These are phyloP conservation scores for Termitomyces sp. DNA, from an alignment of 768 basidiomycete species.

Conservation along the genomic window DNA sequence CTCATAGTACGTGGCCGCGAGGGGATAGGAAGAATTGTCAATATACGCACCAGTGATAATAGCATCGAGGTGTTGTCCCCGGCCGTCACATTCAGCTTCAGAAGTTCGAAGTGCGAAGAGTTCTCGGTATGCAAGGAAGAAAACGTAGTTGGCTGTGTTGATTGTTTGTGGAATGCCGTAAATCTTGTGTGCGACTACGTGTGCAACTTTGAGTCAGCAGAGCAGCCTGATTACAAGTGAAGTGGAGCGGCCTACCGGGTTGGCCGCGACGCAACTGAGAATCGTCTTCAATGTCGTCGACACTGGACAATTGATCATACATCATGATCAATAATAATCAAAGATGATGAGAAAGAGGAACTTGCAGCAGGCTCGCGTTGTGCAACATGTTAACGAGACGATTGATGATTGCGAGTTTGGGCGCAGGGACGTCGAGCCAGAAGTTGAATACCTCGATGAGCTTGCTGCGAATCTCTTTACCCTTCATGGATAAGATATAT, in stretches of 20 bases:
- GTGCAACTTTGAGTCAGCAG: too few relatives aligned
- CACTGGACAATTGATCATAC: slow-evolving; percentile 53
- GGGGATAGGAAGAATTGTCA: not conserved
- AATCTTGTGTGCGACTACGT: slow-evolving; percentile 84
- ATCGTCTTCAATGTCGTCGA: slow-evolving; percentile 94
- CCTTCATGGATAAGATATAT: slow-evolving; percentile 78
- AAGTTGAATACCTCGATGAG: slow-evolving; percentile 90
- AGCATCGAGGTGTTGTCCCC: slow-evolving; percentile 26
- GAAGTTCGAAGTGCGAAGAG: slow-evolving; percentile 50
- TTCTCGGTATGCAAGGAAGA: slow-evolving; percentile 90
- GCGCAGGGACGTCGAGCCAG: slow-evolving; percentile 81
- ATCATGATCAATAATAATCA: not conserved
- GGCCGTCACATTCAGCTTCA: slow-evolving; percentile 11
- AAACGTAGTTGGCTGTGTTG: slow-evolving; percentile 95
- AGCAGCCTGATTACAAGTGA: too few relatives aligned
- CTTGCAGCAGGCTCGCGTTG: slow-evolving; percentile 85
- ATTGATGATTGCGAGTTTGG: slow-evolving; percentile 68
- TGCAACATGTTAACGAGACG: slow-evolving; percentile 91
- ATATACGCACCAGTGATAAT: slow-evolving; percentile 63
- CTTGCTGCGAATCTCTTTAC: slow-evolving; percentile 86
- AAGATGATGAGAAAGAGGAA: not conserved
- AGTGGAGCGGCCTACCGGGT: slow-evolving; percentile 49
- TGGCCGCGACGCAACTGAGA: slow-evolving; percentile 81
- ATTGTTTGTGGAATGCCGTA: slow-evolving; percentile 96
- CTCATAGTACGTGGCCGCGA: too few relatives aligned